Evolutionary conservation across 345 rosid genomes (phyloP), one percentile per base, ranked within the genome.

Genomic region (Acer yangbiense): DNA sequence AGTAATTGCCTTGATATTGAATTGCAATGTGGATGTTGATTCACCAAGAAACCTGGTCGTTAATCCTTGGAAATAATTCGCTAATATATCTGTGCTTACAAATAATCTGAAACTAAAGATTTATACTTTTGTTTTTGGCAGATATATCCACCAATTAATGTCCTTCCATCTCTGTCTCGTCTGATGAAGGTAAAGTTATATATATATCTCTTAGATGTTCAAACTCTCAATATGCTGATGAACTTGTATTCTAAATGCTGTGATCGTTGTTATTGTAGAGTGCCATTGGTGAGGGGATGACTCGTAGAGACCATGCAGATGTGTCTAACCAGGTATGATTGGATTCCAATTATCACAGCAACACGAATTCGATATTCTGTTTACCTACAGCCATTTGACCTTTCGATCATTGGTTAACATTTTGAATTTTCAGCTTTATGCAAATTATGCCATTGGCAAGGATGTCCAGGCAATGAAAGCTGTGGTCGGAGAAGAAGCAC

Each of bases 381-480:
- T 71, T 6, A 50, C 63, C 54, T 46, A 4, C 27, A 14, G 66
- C 2, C n/a, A 23, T 74, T 23, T 65, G 9, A 68, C 66, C 68
- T 44, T 29, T 50, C 63, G 9, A 20, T 74, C 7, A 52, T 35
- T 13, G 23, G n/a, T 69, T 50, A 18, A 43, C 21, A 62, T 54
- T 72, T 73, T 81, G 58, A 61, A 12, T 57, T 65, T 77, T 69
- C 91, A 94, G 98, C 82, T 95, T 65, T 95, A 95, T 83, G 99
- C 99, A 74, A 95, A 95, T 80, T 92, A 95, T 77, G 98, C 98
- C 29, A 95, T 93, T 75, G 98, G 98, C 69, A 93, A 95, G 83
- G 99, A 95, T 80, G 98, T 95, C 13, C 97, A 95, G 85, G 99
- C 99, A 64, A 95, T 95, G 99, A 92, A 95, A 85, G 98, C 98